Percentiles rank a stretch among this genome's conserved stretches.
phyloP scores from a whole-genome alignment of 352 stramenopile genomes.

The Phytophthora pseudosyringae region DNA sequence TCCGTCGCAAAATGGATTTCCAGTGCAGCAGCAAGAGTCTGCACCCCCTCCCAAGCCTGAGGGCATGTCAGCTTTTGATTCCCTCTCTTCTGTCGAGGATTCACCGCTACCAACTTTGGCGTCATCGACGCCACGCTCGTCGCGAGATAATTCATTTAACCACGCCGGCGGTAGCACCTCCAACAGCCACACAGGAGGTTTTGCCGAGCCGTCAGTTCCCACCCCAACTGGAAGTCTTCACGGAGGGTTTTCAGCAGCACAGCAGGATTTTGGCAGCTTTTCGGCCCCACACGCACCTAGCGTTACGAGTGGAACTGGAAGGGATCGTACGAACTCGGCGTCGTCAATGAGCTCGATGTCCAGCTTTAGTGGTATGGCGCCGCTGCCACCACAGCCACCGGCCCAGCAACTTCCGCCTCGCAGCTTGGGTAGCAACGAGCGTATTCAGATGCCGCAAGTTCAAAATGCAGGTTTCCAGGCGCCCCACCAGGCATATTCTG shows the following conservation, averaged over 20 bases:
- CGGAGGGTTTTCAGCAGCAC: constrained; percentile 22
- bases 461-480: constrained; percentile 23
- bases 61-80: constrained; percentile 68
- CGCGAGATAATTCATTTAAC: constrained; percentile 32
- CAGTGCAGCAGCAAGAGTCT: constrained; percentile 23
- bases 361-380: constrained; percentile 37
- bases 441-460: constrained; percentile 27
- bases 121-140: constrained; percentile 31
- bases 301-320: constrained; percentile 11
- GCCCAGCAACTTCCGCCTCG: constrained; percentile 27
- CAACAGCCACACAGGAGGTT: constrained; percentile 10
- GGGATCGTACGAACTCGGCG: constrained; percentile 48
- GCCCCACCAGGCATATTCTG: constrained; percentile 18
- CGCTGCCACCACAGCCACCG: constrained; percentile 22
- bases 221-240: constrained; percentile 25
- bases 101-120: constrained; percentile 35
- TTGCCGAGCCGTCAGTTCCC: constrained; percentile 13
- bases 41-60: constrained; percentile 35
- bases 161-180: constrained; percentile 9
- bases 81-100: constrained; percentile 45
- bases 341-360: constrained; percentile 54
- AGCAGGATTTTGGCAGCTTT: constrained; percentile 27
- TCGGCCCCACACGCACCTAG: constrained; percentile 16
- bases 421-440: constrained; percentile 35
- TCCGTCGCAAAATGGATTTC: constrained; percentile 31